Conservation (phyloP, 257 asterid genomes). For the Thymus mandschuricus region DNA sequence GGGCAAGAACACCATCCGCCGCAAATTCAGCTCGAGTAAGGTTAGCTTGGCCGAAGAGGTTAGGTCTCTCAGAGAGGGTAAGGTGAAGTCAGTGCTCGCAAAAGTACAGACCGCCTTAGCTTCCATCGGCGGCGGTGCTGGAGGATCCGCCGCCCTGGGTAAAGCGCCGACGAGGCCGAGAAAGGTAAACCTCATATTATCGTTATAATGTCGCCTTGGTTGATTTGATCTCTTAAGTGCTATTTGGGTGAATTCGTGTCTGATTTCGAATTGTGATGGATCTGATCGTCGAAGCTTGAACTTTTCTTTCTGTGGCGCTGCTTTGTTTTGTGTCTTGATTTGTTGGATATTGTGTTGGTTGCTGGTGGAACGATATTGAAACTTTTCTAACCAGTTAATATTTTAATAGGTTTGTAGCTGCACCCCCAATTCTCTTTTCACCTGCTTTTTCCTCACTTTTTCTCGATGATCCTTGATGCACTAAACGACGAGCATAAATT, state of each 20-base stretch:
- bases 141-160: background rate
- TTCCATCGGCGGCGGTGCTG: background rate
- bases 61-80: slow-evolving; percentile 19
- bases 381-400: background rate
- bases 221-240: background rate
- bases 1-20: background rate
- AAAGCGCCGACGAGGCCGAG: background rate
- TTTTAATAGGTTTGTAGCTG: background rate
- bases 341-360: background rate
- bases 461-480: background rate
- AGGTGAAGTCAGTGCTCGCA: slow-evolving; percentile 14
- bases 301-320: background rate
- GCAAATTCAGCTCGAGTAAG: background rate
- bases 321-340: background rate
- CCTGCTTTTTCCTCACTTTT: background rate
- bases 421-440: background rate
- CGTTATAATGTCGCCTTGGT: background rate
- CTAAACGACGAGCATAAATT: background rate
- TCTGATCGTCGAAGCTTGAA: background rate
- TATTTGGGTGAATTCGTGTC: background rate
- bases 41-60: slow-evolving; percentile 24
- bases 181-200: background rate
- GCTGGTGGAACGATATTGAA: background rate
- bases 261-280: background rate
- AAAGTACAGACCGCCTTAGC: background rate